Conservation (phyloP, 164 flowering plant species). For the Piper longum region DNA sequence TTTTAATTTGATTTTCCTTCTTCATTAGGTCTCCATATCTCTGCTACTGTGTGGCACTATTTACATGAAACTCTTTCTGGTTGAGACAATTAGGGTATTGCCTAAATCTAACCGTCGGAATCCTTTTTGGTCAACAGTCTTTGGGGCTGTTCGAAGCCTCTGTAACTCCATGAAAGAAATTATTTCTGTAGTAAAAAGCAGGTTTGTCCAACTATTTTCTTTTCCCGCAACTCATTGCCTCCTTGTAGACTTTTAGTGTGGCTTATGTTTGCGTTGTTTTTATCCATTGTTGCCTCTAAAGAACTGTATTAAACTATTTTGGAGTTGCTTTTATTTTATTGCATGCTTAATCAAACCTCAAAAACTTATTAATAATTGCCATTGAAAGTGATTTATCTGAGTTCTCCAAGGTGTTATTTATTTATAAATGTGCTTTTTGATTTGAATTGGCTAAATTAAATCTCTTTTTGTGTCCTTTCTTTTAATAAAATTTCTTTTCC, state of each 20-base stretch:
- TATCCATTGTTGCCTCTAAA: conserved; percentile 21
- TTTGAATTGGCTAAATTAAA: background rate
- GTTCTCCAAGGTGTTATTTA: too few relatives aligned
- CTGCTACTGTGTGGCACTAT: conserved; percentile 46
- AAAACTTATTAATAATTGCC: background rate
- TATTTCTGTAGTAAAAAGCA: conserved; percentile 7
- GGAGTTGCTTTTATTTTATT: background rate
- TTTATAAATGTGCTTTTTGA: background rate
- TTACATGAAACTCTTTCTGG: conserved; percentile 51
- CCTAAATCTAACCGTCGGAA: conserved; percentile 21
- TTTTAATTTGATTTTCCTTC: background rate
- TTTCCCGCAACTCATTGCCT: too few relatives aligned
- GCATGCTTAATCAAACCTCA: background rate
- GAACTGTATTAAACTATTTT: background rate
- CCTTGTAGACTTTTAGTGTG: too few relatives aligned
- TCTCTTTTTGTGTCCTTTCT: conserved; percentile 1
- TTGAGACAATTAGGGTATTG: conserved; percentile 38
- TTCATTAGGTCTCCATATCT: conserved; percentile 66
- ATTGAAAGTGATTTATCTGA: background rate
- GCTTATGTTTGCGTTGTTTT: too few relatives aligned
- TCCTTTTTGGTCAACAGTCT: conserved; percentile 14
- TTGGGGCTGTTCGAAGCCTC: conserved; percentile 24
- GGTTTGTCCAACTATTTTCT: conserved; percentile 16
- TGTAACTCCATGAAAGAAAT: conserved; percentile 52
- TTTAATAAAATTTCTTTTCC: conserved; percentile 1